Evolutionary conservation across 1,139 yeast genomes (phyloP).

Genomic region (Wickerhamomyces sp.): DNA sequence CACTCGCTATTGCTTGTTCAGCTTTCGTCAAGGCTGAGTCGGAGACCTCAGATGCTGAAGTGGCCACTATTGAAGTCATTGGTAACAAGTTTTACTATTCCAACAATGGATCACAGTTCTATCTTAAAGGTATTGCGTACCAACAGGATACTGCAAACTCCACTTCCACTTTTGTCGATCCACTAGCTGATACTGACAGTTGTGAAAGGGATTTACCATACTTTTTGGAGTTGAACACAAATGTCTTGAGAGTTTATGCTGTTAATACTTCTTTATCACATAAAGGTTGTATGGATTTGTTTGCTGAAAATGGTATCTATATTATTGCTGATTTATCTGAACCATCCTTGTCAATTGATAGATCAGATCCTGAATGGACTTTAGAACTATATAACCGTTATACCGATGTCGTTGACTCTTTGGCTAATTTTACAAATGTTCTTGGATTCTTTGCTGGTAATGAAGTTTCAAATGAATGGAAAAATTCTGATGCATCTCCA

Average conservation of each 20-base stretch:
- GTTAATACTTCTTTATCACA: constrained; percentile 57
- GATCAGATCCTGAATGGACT: constrained; percentile 47
- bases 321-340: constrained; percentile 60
- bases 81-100: constrained; percentile 75
- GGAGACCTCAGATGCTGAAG: constrained; percentile 27
- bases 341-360: constrained; percentile 54
- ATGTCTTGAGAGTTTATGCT: constrained; percentile 61
- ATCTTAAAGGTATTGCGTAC: constrained; percentile 77
- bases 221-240: constrained; percentile 51
- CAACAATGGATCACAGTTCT: constrained; percentile 79
- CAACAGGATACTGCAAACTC: constrained; percentile 56
- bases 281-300: constrained; percentile 52
- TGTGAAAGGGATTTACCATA: constrained; percentile 55
- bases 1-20: constrained; percentile 3
- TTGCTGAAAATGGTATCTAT: constrained; percentile 63
- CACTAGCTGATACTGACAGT: constrained; percentile 41
- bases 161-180: constrained; percentile 41
- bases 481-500: constrained; percentile 69
- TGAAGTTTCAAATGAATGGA: constrained; percentile 66
- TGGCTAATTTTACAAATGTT: constrained; percentile 62
- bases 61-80: constrained; percentile 53
- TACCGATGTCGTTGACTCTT: constrained; percentile 56
- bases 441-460: constrained; percentile 81
- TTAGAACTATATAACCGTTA: constrained; percentile 59
- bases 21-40: constrained; percentile 29